Evolutionary conservation across 176 grass and related monocot genomes (phyloP), one percentile per base, ranked within the genome.

Genomic region (Elaeis guineensis): DNA sequence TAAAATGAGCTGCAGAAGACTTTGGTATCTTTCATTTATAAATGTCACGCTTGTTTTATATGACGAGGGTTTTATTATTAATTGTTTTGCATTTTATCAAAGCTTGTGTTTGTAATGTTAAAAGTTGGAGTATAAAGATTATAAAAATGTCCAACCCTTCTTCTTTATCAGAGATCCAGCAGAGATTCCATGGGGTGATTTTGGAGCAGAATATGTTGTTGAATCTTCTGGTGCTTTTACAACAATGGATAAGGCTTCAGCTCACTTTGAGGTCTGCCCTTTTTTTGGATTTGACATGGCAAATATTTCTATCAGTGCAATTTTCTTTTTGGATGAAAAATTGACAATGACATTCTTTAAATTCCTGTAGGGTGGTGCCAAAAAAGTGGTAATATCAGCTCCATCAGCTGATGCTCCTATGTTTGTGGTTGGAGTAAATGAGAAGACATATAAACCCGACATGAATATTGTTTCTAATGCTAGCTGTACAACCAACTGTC

Each of bases 391-490:
- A 50, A 97, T 97, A 85, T 97, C 87, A 69, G 92, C 92, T 59
- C 92, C 92, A 50, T 91, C 92, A 50, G 87, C 69, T 73, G 87
- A 91, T 88, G 92, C 92, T 58, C 92, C 92, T 62, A 97, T 97
- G 92, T 97, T 97, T 89, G 92, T 97, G n/a, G 73, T 97, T 79
- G 92, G 92, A 61, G 92, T 97, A 28, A 97, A 97, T 59, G 92
- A 97, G 69, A 84, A 83, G 5, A 83, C 64, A 16, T 97, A 97
- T 21, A 75, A 88, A 21, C 55, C 92, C 21, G 83, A 72, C 64
- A 97, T 91, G 92, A 72, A 97, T 73, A 85, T 97, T 60, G 92
- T 97, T 72, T 97, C 92, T 59, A 97, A 97, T 67, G 92, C 87
- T 52, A 97, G 92, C 61, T 97, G 92, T 69, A 97, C 92, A 26